Conservation (phyloP, 495 filamentous ascomycete species). For the Niebla homalea region DNA sequence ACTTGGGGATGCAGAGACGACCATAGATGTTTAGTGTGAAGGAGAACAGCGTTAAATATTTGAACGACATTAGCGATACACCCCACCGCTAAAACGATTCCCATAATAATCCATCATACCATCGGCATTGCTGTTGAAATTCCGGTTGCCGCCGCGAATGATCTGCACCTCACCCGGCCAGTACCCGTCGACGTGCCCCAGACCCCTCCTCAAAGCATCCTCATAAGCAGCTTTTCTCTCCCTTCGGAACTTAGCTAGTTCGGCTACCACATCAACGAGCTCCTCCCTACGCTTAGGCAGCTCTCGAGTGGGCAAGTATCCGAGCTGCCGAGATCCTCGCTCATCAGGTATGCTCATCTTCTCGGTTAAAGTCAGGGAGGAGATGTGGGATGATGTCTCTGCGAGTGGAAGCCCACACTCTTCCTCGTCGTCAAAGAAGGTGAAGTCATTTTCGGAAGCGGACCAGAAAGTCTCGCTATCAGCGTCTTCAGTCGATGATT, state of each 20-base stretch:
- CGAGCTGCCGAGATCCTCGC: neutral
- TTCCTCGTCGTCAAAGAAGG: conserved; percentile 47
- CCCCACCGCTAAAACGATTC: conserved; percentile 40
- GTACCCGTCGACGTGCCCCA: conserved; percentile 32
- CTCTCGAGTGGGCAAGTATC: conserved; percentile 1
- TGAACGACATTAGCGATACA: conserved; percentile 30
- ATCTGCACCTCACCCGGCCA: conserved; percentile 45
- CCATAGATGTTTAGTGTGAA: too few relatives aligned
- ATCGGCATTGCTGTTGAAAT: neutral
- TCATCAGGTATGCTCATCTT: conserved; percentile 24
- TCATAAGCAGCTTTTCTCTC: conserved; percentile 34
- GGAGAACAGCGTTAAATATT: too few relatives aligned
- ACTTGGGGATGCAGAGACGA: too few relatives aligned
- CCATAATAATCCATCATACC: conserved; percentile 40
- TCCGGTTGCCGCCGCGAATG: neutral
- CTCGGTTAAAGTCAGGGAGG: conserved; percentile 32
- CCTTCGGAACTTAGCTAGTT: conserved; percentile 35
- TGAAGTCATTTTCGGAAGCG: conserved; percentile 46
- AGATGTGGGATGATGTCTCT: conserved; percentile 30
- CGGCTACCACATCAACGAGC: conserved; percentile 33
- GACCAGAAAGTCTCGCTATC: conserved; percentile 50
- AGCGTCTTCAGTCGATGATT: conserved; percentile 46
- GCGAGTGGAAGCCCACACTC: conserved; percentile 41
- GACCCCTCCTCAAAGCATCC: conserved; percentile 20
- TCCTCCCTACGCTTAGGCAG: conserved; percentile 7